These are phyloP conservation scores for Yarrowia bubula DNA, from an alignment of 805 yeast genomes.

Conservation along the genomic window DNA sequence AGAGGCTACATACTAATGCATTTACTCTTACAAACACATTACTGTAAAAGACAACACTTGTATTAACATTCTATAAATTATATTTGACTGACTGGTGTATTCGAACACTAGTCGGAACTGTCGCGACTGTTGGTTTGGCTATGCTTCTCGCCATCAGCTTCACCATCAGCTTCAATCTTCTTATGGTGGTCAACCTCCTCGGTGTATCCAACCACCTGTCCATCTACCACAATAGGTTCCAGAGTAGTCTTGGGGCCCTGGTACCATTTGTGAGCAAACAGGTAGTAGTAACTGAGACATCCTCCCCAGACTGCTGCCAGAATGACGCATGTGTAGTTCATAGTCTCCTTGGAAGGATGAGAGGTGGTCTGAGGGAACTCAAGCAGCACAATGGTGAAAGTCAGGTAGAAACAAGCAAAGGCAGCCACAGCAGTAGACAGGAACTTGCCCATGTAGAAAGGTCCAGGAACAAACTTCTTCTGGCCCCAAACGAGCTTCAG, in stretches of 20 bases:
- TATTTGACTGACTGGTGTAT: neutral
- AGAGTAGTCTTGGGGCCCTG: slow-evolving; percentile 50
- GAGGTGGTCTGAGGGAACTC: slow-evolving; percentile 55
- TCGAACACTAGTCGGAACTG: neutral
- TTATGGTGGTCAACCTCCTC: slow-evolving; percentile 13
- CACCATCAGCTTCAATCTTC: slow-evolving; percentile 3
- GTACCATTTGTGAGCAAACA: slow-evolving; percentile 54
- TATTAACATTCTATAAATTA: slow-evolving; percentile 1
- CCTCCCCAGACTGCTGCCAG: slow-evolving; percentile 60
- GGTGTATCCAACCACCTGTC: slow-evolving; percentile 16
- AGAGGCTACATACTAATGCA: neutral
- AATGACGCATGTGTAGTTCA: slow-evolving; percentile 69
- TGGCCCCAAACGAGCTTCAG: slow-evolving; percentile 51
- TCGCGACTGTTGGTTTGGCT: neutral
- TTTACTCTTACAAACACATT: too few relatives aligned
- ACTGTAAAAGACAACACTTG: neutral
- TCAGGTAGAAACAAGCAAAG: slow-evolving; percentile 50
- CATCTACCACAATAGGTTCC: slow-evolving; percentile 18
- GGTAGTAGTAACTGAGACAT: slow-evolving; percentile 50
- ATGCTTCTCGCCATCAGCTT: neutral
- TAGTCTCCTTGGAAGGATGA: slow-evolving; percentile 43
- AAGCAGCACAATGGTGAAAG: slow-evolving; percentile 53
- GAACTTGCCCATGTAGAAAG: slow-evolving; percentile 57
- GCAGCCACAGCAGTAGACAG: slow-evolving; percentile 48
- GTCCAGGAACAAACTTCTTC: slow-evolving; percentile 58